These are phyloP conservation scores for Diaporthe sp. DNA, from an alignment of 2,329 filamentous ascomycete genomes.

Conservation along the genomic window DNA sequence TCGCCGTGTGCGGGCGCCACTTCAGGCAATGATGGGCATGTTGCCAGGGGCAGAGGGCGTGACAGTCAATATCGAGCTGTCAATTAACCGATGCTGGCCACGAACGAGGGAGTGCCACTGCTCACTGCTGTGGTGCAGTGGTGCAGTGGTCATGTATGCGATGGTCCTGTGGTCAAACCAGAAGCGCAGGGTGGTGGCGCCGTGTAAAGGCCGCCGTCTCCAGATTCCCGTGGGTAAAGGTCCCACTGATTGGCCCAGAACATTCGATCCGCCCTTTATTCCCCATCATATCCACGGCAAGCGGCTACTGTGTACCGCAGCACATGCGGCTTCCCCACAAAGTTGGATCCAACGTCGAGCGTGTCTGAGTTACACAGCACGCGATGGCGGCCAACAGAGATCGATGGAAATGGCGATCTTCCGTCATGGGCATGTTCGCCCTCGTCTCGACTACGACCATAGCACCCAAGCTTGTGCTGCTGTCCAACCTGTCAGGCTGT, in stretches of 20 bases:
- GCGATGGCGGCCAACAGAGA: constrained; percentile 6
- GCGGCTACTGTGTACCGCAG: constrained; percentile 7
- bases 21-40: constrained; percentile 21
- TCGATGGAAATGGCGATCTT: constrained; percentile 19
- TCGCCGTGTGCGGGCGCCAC: background rate
- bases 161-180: constrained; percentile 17
- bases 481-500: constrained; percentile 17
- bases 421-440: constrained; percentile 4
- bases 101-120: constrained; percentile 14
- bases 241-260: constrained; percentile 21
- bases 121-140: background rate
- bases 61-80: constrained; percentile 35
- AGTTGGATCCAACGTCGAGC: background rate
- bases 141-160: constrained; percentile 3
- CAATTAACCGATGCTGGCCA: constrained; percentile 29
- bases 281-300: constrained; percentile 24
- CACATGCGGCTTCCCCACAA: constrained; percentile 15
- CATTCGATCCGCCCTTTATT: constrained; percentile 23
- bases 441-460: background rate
- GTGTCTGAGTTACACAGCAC: constrained; percentile 13
- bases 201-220: constrained; percentile 2
- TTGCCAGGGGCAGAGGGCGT: constrained; percentile 22
- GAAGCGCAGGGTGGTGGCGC: constrained; percentile 11
- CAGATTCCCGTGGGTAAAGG: constrained; percentile 6
- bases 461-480: background rate